phyloP scores from a whole-genome alignment of 2,329 filamentous ascomycete genomes.

The Sclerotinia nivalis region DNA sequence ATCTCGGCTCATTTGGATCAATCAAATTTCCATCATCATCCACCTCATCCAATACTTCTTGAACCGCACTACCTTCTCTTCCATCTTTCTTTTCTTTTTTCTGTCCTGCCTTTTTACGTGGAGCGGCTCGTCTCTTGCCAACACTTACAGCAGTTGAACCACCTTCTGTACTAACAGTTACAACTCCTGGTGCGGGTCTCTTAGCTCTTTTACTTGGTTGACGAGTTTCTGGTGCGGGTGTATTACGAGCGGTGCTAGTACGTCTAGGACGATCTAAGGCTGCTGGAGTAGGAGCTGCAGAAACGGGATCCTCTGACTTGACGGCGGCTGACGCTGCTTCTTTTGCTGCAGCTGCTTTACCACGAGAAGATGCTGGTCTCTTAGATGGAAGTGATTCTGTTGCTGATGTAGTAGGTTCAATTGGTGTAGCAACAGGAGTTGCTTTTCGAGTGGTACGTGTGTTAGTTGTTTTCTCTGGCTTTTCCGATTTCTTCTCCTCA shows the following conservation, averaged over 20 bases:
- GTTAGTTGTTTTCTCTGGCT: conserved; percentile 17
- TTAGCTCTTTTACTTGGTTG: conserved; percentile 61
- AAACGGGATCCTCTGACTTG: conserved; percentile 34
- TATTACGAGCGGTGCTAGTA: conserved; percentile 45
- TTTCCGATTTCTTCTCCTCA: conserved; percentile 15
- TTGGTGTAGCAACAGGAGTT: conserved; percentile 24
- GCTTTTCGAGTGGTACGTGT: conserved; percentile 21
- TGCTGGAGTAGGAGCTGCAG: conserved; percentile 26
- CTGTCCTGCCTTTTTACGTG: conserved; percentile 61
- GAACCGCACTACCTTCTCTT: conserved; percentile 48
- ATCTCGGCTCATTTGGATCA: conserved; percentile 73
- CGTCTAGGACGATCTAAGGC: conserved; percentile 40
- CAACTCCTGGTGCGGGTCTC: conserved; percentile 70
- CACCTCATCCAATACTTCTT: conserved; percentile 57
- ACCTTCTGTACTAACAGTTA: conserved; percentile 51
- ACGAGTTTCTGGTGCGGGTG: conserved; percentile 46
- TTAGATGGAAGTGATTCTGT: conserved; percentile 34
- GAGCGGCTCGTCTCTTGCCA: conserved; percentile 69
- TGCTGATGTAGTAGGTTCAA: conserved; percentile 27
- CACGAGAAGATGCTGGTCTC: conserved; percentile 40
- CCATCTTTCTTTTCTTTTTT: conserved; percentile 45
- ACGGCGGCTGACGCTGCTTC: conserved; percentile 28
- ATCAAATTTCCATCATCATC: conserved; percentile 70
- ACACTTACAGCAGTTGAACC: conserved; percentile 59
- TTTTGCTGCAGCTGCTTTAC: conserved; percentile 37